These are phyloP conservation scores for Bullera alba DNA, from an alignment of 768 basidiomycete genomes.

Conservation along the genomic window DNA sequence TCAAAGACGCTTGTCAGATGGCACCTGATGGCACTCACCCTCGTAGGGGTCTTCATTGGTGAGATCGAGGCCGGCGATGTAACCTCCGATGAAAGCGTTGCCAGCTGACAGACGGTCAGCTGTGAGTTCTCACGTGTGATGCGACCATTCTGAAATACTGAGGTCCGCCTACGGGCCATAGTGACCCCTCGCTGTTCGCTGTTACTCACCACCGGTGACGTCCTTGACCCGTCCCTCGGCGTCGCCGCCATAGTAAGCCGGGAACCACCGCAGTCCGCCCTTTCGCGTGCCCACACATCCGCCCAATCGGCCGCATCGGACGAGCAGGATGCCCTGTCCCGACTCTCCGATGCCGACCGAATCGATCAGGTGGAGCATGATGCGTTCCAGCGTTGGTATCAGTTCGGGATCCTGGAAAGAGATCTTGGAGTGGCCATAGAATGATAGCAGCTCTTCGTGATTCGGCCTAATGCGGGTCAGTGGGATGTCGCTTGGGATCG, in stretches of 20 bases:
- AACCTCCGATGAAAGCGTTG: conserved; percentile 37
- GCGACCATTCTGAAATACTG: no score
- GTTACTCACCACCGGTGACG: conserved; percentile 35
- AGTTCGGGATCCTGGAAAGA: conserved; percentile 11
- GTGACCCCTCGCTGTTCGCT: not conserved
- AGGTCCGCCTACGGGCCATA: not conserved
- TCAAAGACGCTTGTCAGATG: not conserved
- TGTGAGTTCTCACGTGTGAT: no score
- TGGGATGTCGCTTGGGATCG: not conserved
- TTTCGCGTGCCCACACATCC: conserved; percentile 23
- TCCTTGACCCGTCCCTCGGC: conserved; percentile 19
- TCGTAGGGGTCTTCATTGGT: conserved; percentile 19
- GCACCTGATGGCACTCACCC: conserved; percentile 14
- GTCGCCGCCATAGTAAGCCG: conserved; percentile 25
- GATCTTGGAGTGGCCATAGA: conserved; percentile 12
- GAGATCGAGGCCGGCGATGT: conserved; percentile 23
- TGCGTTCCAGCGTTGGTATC: conserved; percentile 10
- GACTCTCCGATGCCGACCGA: conserved; percentile 23
- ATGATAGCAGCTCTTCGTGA: conserved; percentile 36
- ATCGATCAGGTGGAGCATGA: conserved; percentile 25
- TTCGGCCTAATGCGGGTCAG: conserved; percentile 25
- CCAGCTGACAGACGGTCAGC: conserved; percentile 18
- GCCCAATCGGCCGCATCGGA: conserved; percentile 30
- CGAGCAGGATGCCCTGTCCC: conserved; percentile 21
- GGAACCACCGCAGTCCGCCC: conserved; percentile 30